Evolutionary conservation across 352 stramenopile genomes (phyloP).

Genomic region (Globisporangium irregulare): DNA sequence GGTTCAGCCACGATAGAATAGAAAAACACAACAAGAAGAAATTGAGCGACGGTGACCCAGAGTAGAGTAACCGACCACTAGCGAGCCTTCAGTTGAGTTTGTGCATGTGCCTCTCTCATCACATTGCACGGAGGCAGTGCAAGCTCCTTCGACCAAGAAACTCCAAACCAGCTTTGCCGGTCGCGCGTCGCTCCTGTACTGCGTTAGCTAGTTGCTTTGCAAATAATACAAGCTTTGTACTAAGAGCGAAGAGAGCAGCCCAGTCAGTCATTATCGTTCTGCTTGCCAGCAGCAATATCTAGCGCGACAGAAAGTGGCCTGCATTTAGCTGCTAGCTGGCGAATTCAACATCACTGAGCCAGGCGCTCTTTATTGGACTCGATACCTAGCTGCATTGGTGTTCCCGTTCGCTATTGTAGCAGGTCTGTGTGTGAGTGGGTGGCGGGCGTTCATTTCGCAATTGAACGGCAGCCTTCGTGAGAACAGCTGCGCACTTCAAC

Average conservation of each 20-base stretch:
- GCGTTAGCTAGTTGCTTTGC: background rate
- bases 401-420: too few species aligned
- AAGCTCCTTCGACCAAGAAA: background rate
- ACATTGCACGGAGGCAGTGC: background rate
- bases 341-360: too few species aligned
- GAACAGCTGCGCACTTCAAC: too few species aligned
- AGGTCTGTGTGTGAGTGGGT: too few species aligned
- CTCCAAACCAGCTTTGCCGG: background rate
- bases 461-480: too few species aligned
- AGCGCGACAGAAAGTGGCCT: too few species aligned
- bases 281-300: too few species aligned
- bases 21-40: background rate
- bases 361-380: too few species aligned
- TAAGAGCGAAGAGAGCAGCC: background rate
- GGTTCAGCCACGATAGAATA: background rate
- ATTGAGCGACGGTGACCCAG: background rate
- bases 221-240: background rate
- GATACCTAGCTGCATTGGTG: too few species aligned
- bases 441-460: too few species aligned
- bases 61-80: background rate
- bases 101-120: background rate
- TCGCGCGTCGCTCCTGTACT: background rate
- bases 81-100: background rate
- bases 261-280: too few species aligned
- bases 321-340: too few species aligned